Base-by-base conservation (phyloP, 108 stramenopile species). In the Cyclotella distinguenda region DNA sequence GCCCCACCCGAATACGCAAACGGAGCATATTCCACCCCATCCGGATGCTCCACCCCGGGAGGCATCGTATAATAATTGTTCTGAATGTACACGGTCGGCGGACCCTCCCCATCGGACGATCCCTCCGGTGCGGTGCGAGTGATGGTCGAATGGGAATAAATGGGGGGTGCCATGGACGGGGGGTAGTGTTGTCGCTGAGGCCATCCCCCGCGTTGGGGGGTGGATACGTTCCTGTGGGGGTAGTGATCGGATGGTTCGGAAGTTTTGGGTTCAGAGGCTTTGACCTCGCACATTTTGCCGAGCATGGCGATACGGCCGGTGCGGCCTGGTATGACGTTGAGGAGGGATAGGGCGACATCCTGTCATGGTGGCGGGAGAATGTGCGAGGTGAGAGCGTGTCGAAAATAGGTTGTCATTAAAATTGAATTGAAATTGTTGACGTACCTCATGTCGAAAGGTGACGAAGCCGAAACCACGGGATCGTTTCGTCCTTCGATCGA, bases 401-500 rank as follows among this genome's bases (percentile, higher is more conserved):
- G 18, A 32, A 68, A 38, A 10, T 38, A 10, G 8, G 22, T 9
- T 26, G 13, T 42, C 12, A 7, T 31, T 54, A 12, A 50, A 12
- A 51, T 16, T n/a, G 28, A 7, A 35, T 48, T 5, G 49, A n/a
- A n/a, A 50, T 27, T 51, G 12, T 19, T 46, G 18, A 80, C 79
- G 66, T 34, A 74, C 78, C 36, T 76, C 53, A 71, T 87, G 75
- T 9, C 76, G 66, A 64, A 83, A 97, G 8, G 88, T 91, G 33
- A 97, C 95, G 74, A 95, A 96, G n/a, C 94, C 95, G 79, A 95
- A 97, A 9, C 96, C 96, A 26, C 93, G 76, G 8, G 86, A 86
- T 31, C 85, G 75, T 36, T 78, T 72, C 21, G 89, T 90, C 35
- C 85, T 86, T 47, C 84, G 61, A 66, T 94, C 93, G 49, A 88